Conservation (phyloP, 305 asterid genomes). For the Solanum hybrid region DNA sequence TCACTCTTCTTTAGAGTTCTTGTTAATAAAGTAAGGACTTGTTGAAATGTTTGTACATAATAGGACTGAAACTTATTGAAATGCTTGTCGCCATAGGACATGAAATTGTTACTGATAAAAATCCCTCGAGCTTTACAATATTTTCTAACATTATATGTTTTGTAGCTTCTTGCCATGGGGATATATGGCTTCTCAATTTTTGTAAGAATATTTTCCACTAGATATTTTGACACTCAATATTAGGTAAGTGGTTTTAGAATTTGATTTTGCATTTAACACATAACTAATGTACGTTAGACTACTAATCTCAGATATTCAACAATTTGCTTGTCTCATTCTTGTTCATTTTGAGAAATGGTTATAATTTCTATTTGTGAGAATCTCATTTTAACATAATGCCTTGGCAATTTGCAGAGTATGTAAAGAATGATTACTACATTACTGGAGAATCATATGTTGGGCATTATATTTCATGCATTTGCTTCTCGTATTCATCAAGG, state of each 20-base stretch:
- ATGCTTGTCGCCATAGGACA: too few species aligned
- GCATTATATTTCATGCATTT: background rate
- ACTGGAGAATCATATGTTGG: background rate
- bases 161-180: background rate
- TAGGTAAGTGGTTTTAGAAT: too few species aligned
- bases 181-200: background rate
- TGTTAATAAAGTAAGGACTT: background rate
- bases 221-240: background rate
- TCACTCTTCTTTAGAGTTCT: background rate
- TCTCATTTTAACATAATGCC: background rate
- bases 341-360: background rate
- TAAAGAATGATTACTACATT: background rate
- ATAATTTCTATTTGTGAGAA: background rate
- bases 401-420: background rate
- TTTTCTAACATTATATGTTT: background rate
- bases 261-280: too few species aligned
- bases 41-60: background rate
- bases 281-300: too few species aligned
- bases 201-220: background rate
- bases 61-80: background rate
- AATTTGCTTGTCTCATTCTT: background rate
- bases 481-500: background rate
- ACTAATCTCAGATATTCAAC: background rate
- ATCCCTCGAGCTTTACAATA: background rate
- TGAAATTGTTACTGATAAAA: background rate